Evolutionary conservation across 805 yeast species (phyloP).

Genomic region (Wickerhamia fluorescens): DNA sequence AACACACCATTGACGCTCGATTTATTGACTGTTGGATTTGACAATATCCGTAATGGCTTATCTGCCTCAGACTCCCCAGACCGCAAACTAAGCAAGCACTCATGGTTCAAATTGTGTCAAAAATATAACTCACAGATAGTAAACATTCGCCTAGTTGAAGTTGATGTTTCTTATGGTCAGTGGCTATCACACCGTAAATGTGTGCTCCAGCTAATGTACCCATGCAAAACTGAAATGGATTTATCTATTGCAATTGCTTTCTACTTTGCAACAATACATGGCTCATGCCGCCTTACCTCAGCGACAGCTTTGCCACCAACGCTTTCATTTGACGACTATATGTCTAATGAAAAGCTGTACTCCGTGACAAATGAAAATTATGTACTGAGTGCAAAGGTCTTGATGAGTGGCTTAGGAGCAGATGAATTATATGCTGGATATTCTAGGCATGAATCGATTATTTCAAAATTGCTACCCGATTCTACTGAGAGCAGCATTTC

Average conservation of each 20-base stretch:
- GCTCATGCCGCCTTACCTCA: constrained; percentile 2
- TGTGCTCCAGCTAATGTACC: constrained; percentile 68
- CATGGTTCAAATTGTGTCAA: constrained; percentile 46
- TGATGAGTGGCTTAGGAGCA: constrained; percentile 92
- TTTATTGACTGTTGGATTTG: constrained; percentile 87
- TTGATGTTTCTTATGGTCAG: constrained; percentile 65
- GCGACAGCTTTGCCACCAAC: constrained; percentile 2
- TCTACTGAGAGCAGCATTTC: constrained; percentile 14
- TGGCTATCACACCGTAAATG: constrained; percentile 44
- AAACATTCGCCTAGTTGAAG: constrained; percentile 51
- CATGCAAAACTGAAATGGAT: constrained; percentile 91
- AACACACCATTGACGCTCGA: constrained; percentile 39
- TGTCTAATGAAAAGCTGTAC: constrained; percentile 5
- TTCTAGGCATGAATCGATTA: constrained; percentile 64
- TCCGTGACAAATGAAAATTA: constrained; percentile 21
- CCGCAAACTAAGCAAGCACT: constrained; percentile 60
- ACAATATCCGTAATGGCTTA: constrained; percentile 70
- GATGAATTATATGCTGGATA: constrained; percentile 97
- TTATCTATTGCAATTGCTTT: constrained; percentile 92
- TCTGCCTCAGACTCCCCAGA: constrained; percentile 75
- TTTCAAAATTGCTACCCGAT: constrained; percentile 18
- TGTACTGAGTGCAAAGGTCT: constrained; percentile 53
- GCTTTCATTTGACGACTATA: constrained; percentile 12
- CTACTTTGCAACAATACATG: constrained; percentile 55
- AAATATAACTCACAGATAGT: constrained; percentile 30